Percentiles rank a stretch among this genome's conserved stretches.
Evolutionary conservation across 192 early-diverging fungal species (phyloP).

Genomic region (Coemansia sp.): DNA sequence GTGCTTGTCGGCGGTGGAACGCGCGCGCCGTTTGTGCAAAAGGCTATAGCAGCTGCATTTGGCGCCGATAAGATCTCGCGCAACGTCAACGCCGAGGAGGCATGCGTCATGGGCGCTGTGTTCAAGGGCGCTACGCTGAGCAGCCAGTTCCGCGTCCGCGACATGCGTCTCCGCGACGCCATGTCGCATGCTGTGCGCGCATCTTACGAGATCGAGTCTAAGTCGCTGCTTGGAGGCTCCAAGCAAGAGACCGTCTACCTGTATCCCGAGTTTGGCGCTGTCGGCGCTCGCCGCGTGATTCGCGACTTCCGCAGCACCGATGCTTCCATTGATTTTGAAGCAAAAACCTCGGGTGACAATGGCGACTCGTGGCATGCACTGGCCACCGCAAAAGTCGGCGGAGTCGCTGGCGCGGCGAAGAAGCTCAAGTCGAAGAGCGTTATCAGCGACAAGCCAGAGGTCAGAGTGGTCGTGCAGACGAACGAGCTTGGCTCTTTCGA

Average conservation of each 20-base stretch:
- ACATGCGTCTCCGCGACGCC: conserved; percentile 85
- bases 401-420: conserved; percentile 67
- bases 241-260: conserved; percentile 28
- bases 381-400: conserved; percentile 59
- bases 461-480: conserved; percentile 77
- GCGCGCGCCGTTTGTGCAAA: conserved; percentile 84
- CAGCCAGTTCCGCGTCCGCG: conserved; percentile 80
- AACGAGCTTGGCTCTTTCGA: conserved; percentile 73
- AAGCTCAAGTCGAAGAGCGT: conserved; percentile 59
- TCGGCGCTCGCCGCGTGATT: conserved; percentile 84
- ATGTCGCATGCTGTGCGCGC: conserved; percentile 53
- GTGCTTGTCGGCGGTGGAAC: too few species aligned
- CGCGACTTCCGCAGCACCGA: conserved; percentile 66
- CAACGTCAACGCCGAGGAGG: conserved; percentile 96
- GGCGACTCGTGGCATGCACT: conserved; percentile 19
- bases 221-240: conserved; percentile 57
- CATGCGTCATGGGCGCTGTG: conserved; percentile 84
- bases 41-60: conserved; percentile 61
- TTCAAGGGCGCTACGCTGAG: conserved; percentile 84
- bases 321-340: conserved; percentile 68
- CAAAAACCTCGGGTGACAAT: conserved; percentile 62
- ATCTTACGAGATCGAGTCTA: conserved; percentile 55
- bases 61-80: conserved; percentile 85
- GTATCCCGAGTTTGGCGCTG: conserved; percentile 56
- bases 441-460: conserved; percentile 66